phyloP scores from a whole-genome alignment of 176 grass and related monocot species.

The Carex myosuroides region DNA sequence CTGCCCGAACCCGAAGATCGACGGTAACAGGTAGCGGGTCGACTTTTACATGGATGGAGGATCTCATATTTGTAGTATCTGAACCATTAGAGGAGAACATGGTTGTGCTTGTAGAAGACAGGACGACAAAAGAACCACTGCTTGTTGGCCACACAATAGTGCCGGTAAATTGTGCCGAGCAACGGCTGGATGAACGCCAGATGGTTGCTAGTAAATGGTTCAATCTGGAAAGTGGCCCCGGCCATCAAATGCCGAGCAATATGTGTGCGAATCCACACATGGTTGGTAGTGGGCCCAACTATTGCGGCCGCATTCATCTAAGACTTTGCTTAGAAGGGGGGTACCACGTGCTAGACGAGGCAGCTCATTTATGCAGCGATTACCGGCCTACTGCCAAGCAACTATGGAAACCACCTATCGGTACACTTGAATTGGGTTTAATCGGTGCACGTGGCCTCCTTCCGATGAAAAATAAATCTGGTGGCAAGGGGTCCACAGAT shows the following conservation, averaged over 20 bases:
- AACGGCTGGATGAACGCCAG: constrained; percentile 77
- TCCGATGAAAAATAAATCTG: constrained; percentile 76
- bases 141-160: constrained; percentile 54
- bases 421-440: constrained; percentile 86
- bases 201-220: constrained; percentile 60
- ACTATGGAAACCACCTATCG: constrained; percentile 80
- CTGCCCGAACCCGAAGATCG: constrained; percentile 64
- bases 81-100: constrained; percentile 66
- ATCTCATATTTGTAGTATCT: constrained; percentile 81
- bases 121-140: constrained; percentile 59
- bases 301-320: constrained; percentile 82
- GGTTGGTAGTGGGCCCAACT: constrained; percentile 15
- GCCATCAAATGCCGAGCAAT: not conserved
- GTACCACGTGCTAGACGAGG: constrained; percentile 94
- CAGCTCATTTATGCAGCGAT: constrained; percentile 94
- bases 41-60: constrained; percentile 77
- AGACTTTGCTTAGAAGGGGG: constrained; percentile 74
- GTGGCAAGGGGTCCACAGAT: constrained; percentile 80
- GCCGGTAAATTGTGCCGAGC: constrained; percentile 53
- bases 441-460: constrained; percentile 69
- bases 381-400: constrained; percentile 93
- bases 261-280: not conserved
- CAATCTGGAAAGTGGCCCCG: constrained; percentile 38
- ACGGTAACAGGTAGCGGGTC: constrained; percentile 55
- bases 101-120: constrained; percentile 69